Evolutionary conservation across 495 filamentous ascomycete species (phyloP).

Genomic region (Rhypophila decipiens): DNA sequence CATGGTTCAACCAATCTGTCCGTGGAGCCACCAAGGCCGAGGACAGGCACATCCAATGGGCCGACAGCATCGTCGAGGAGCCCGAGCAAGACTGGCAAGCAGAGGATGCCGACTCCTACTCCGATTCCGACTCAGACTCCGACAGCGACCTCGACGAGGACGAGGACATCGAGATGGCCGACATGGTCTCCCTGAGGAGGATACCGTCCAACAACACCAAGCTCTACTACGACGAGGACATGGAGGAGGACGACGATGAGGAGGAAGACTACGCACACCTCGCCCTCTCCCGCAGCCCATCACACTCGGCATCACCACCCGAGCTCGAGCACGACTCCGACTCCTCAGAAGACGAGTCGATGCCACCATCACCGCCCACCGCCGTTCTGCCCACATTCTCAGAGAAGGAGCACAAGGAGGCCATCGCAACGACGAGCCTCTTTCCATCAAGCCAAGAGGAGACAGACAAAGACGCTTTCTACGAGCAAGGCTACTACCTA

Average conservation of each 20-base stretch:
- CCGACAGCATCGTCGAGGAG: slow-evolving; percentile 69
- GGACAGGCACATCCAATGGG: slow-evolving; percentile 79
- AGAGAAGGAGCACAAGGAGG: slow-evolving; percentile 50
- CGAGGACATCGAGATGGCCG: slow-evolving; percentile 49
- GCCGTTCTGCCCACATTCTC: slow-evolving; percentile 60
- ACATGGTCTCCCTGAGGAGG: slow-evolving; percentile 39
- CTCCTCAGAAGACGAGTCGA: slow-evolving; percentile 60
- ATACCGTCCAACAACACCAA: slow-evolving; percentile 31
- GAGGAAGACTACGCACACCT: slow-evolving; percentile 67
- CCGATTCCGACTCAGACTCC: slow-evolving; percentile 13
- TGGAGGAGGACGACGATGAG: slow-evolving; percentile 63
- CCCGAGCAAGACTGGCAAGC: slow-evolving; percentile 64
- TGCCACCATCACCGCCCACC: slow-evolving; percentile 79
- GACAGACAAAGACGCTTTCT: slow-evolving; percentile 45
- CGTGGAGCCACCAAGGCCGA: slow-evolving; percentile 57
- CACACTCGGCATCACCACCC: slow-evolving; percentile 62
- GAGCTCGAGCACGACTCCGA: slow-evolving; percentile 68
- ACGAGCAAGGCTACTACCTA: slow-evolving; percentile 58
- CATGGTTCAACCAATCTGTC: slow-evolving; percentile 96
- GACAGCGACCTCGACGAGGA: slow-evolving; percentile 36
- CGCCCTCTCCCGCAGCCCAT: slow-evolving; percentile 66
- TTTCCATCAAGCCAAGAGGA: slow-evolving; percentile 5
- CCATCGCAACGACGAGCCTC: slow-evolving; percentile 12
- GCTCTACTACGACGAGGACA: slow-evolving; percentile 46
- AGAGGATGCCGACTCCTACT: slow-evolving; percentile 49